phyloP scores from a whole-genome alignment of 345 rosid species.

The Melaleuca quinquenervia region DNA sequence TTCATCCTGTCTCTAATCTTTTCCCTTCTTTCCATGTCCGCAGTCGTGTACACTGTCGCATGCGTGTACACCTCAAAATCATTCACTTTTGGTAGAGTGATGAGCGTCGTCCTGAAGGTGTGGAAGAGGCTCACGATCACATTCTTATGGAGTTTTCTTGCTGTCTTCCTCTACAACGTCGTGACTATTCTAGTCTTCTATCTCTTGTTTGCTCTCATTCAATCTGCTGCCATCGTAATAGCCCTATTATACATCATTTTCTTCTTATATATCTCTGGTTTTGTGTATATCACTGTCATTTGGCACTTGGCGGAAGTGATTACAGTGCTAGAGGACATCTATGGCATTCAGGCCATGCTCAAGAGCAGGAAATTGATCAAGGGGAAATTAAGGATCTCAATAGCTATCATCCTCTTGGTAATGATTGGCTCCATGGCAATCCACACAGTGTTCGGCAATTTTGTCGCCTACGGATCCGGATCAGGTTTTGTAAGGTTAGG shows the following conservation, averaged over 20 bases:
- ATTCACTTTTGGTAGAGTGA: slow-evolving; percentile 21
- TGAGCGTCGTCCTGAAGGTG: slow-evolving; percentile 31
- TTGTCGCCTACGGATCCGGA: not conserved
- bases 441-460: not conserved
- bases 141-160: slow-evolving; percentile 17
- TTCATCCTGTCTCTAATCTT: slow-evolving; percentile 25
- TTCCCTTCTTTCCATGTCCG: slow-evolving; percentile 41
- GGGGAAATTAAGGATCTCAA: slow-evolving; percentile 26
- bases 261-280: slow-evolving; percentile 6
- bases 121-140: slow-evolving; percentile 47
- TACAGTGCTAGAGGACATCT: slow-evolving; percentile 37
- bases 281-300: slow-evolving; percentile 24
- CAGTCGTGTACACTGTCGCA: slow-evolving; percentile 39
- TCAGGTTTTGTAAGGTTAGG: slow-evolving; percentile 8
- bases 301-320: slow-evolving; percentile 48
- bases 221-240: not conserved
- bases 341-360: slow-evolving; percentile 31
- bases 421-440: not conserved
- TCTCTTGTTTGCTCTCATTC: not conserved
- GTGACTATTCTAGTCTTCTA: not conserved
- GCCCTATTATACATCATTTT: not conserved
- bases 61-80: slow-evolving; percentile 26
- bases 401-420: slow-evolving; percentile 14
- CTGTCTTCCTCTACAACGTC: slow-evolving; percentile 12
- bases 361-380: slow-evolving; percentile 27